Evolutionary conservation across 352 stramenopile genomes (phyloP), one percentile per base, ranked within the genome.

Genomic region (Pythium grandisporangium): DNA sequence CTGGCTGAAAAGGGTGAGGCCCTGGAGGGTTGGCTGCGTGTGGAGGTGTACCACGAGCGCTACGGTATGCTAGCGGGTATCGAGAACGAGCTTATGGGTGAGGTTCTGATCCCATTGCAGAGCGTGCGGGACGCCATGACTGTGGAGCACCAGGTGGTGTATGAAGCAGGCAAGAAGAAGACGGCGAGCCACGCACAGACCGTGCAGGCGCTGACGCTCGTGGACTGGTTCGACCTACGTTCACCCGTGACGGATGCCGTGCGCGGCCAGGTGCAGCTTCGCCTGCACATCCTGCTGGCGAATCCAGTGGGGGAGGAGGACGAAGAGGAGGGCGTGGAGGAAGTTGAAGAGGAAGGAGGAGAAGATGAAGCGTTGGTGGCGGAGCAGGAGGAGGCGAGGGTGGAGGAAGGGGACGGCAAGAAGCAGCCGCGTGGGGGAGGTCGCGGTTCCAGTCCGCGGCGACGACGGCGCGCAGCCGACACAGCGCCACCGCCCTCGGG

Each of bases 171-270:
- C 2, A 51, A 65, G 34, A 55, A 61, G 10, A 49, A 61, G 11
- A 51, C 37, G 25, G 45, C 25, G 6, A 14, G 30, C 21, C 42
- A 46, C 11, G 24, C 48, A 1, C 71, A 84, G 46, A 56, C 63
- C 8, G 70, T 89, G 21, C 61, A 72, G 10, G 82, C 67, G 5
- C 51, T 89, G 20, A 86, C 71, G 5, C 57, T 87, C 3, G 72
- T 85, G 2, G 73, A 90, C 40, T 90, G 77, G 77, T 87, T 87
- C 35, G 77, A 90, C 38, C 58, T 90, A 16, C 68, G 67, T 13
- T 81, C 70, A 1, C 60, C 59, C 7, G 50, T 56, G 6, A 86
- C 45, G 0, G 73, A 87, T 48, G 70, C 84, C 17, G 52, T 77
- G 12, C 70, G 63, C 43, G 77, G 77, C 1, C 77, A 87, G 48